Evolutionary conservation across 345 rosid genomes (phyloP).

Genomic region (Orychophragmus violaceus): DNA sequence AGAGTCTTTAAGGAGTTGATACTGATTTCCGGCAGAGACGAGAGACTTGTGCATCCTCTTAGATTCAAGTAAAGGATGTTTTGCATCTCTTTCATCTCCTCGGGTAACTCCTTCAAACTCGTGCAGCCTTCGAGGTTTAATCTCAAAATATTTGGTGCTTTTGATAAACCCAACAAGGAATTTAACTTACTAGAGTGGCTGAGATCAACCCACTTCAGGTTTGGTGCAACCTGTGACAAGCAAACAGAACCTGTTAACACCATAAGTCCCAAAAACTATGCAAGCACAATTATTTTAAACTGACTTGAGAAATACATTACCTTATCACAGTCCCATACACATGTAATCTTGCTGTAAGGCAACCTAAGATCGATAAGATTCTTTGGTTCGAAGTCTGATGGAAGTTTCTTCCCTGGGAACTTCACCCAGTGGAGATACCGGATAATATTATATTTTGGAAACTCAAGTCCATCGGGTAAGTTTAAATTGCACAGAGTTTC

Average conservation of each 20-base stretch:
- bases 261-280: neutral
- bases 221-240: slow-evolving; percentile 15
- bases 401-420: slow-evolving; percentile 19
- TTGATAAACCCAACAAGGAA: neutral
- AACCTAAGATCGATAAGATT: slow-evolving; percentile 25
- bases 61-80: slow-evolving; percentile 2
- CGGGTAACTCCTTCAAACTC: neutral
- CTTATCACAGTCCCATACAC: slow-evolving; percentile 13
- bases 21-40: neutral
- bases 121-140: slow-evolving; percentile 23
- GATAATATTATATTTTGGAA: neutral
- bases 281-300: neutral
- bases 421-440: slow-evolving; percentile 18
- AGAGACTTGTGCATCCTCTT: slow-evolving; percentile 16
- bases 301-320: neutral
- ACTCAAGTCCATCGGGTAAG: slow-evolving; percentile 2
- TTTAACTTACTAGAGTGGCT: neutral
- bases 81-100: neutral
- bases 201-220: slow-evolving; percentile 24
- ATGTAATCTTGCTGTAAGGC: slow-evolving; percentile 2
- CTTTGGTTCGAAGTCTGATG: slow-evolving; percentile 9
- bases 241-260: too few species aligned
- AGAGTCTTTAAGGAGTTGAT: neutral
- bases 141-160: slow-evolving; percentile 13
- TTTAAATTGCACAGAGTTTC: neutral